Conservation (phyloP, 225 moss, liverwort and hornwort genomes). For the Climacium dendroides region DNA sequence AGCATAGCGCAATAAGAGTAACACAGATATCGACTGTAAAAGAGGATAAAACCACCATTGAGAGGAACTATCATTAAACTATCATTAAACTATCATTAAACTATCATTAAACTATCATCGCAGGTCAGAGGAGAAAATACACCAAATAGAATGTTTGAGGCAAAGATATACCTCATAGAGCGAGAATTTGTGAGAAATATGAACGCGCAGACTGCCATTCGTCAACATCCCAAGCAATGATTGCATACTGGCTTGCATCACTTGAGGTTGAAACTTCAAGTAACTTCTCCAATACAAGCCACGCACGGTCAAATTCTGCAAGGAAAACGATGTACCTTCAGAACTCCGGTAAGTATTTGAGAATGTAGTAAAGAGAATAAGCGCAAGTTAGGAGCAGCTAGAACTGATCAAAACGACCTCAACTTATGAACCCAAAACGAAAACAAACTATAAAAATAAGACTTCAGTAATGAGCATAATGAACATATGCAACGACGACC, state of each 20-base stretch:
- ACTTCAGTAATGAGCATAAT: neutral
- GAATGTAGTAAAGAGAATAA: neutral
- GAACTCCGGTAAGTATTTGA: neutral
- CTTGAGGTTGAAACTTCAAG: conserved; percentile 31
- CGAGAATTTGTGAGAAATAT: conserved; percentile 62
- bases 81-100: too few species aligned
- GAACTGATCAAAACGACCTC: neutral
- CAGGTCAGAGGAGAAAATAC: neutral
- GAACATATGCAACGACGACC: neutral
- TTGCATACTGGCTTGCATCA: conserved; percentile 45
- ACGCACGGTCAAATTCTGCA: conserved; percentile 89
- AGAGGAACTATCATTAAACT: too few species aligned
- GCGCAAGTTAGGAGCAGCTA: too few species aligned
- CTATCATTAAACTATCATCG: neutral
- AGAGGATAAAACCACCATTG: neutral
- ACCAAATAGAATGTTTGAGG: neutral
- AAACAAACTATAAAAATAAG: neutral
- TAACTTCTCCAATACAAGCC: conserved; percentile 92
- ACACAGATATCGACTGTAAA: neutral
- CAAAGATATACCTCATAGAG: conserved; percentile 40
- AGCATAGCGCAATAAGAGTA: neutral
- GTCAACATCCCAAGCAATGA: conserved; percentile 48
- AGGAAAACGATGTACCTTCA: neutral
- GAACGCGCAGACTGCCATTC: conserved; percentile 48
- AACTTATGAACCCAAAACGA: neutral